phyloP scores from a whole-genome alignment of 2,329 filamentous ascomycete genomes.

The Sphaerulina populicola region DNA sequence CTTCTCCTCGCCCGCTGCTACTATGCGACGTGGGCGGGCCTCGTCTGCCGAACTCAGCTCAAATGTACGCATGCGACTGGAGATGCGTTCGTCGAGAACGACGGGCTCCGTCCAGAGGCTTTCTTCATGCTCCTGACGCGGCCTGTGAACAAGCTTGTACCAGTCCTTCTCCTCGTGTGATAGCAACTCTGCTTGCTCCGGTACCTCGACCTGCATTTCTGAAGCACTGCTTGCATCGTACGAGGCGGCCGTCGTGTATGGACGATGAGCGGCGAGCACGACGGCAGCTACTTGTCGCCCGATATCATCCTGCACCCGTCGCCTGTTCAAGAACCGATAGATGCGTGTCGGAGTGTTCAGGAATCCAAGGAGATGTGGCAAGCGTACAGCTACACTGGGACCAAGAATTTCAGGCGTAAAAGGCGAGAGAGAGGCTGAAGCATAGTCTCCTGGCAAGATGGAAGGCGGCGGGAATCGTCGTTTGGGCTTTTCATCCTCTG shows the following conservation, averaged over 20 bases:
- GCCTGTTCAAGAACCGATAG: slow-evolving; percentile 77
- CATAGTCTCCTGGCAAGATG: slow-evolving; percentile 65
- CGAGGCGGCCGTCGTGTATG: slow-evolving; percentile 34
- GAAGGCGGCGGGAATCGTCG: slow-evolving; percentile 61
- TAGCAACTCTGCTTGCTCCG: slow-evolving; percentile 59
- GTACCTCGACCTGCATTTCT: slow-evolving; percentile 31
- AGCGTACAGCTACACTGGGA: slow-evolving; percentile 62
- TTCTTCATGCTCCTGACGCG: slow-evolving; percentile 44
- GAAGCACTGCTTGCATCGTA: slow-evolving; percentile 20
- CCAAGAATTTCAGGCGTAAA: slow-evolving; percentile 63
- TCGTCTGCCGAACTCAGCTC: slow-evolving; percentile 62
- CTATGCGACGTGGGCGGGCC: slow-evolving; percentile 48
- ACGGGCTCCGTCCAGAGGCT: slow-evolving; percentile 65
- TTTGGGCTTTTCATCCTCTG: slow-evolving; percentile 38
- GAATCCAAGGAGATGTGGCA: slow-evolving; percentile 90
- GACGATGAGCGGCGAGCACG: slow-evolving; percentile 55
- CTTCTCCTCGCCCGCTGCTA: slow-evolving; percentile 21
- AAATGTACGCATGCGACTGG: slow-evolving; percentile 71
- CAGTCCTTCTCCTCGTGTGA: slow-evolving; percentile 68
- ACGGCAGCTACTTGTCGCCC: slow-evolving; percentile 80
- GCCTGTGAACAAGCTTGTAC: slow-evolving; percentile 64
- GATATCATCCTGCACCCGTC: slow-evolving; percentile 75
- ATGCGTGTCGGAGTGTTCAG: slow-evolving; percentile 79
- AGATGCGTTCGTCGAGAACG: slow-evolving; percentile 67
- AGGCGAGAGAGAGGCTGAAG: slow-evolving; percentile 54